These are phyloP conservation scores for Cystobasidium slooffiae DNA, from an alignment of 1,284 basidiomycete species.

Conservation along the genomic window DNA sequence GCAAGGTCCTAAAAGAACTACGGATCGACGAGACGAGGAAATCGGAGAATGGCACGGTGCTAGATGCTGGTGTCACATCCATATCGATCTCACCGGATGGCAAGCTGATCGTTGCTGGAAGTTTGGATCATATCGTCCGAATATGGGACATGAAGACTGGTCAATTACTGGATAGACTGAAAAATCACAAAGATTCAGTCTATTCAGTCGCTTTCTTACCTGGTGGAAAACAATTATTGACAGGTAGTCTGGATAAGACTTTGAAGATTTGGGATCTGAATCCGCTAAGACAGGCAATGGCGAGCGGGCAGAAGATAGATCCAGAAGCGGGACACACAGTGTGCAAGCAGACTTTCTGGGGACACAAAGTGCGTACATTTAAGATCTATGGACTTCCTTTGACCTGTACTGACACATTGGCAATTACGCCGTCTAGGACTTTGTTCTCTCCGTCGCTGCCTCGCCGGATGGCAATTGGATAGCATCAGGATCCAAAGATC, in stretches of 20 bases:
- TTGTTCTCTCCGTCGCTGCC: conserved; percentile 76
- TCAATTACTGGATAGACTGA: conserved; percentile 71
- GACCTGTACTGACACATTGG: neutral
- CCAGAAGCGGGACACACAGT: conserved; percentile 56
- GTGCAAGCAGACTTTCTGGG: conserved; percentile 77
- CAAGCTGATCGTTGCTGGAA: conserved; percentile 78
- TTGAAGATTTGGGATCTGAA: conserved; percentile 84
- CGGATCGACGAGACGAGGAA: conserved; percentile 55
- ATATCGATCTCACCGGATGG: conserved; percentile 82
- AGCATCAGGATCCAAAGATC: conserved; percentile 87
- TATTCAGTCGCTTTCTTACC: conserved; percentile 85
- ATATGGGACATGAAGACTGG: conserved; percentile 83
- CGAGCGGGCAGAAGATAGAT: conserved; percentile 44
- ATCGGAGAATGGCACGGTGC: conserved; percentile 45
- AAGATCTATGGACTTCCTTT: too few relatives aligned
- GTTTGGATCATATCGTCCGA: conserved; percentile 79
- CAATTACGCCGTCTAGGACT: conserved; percentile 63
- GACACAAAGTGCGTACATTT: conserved; percentile 70
- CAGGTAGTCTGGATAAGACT: conserved; percentile 83
- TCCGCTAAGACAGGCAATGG: conserved; percentile 58
- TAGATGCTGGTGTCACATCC: conserved; percentile 77
- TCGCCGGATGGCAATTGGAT: conserved; percentile 85
- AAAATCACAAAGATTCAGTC: conserved; percentile 80
- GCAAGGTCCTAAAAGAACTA: conserved; percentile 62
- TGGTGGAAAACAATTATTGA: conserved; percentile 75